Base-by-base conservation (phyloP, 1,139 yeast genomes). In the Kazachstania sp. region DNA sequence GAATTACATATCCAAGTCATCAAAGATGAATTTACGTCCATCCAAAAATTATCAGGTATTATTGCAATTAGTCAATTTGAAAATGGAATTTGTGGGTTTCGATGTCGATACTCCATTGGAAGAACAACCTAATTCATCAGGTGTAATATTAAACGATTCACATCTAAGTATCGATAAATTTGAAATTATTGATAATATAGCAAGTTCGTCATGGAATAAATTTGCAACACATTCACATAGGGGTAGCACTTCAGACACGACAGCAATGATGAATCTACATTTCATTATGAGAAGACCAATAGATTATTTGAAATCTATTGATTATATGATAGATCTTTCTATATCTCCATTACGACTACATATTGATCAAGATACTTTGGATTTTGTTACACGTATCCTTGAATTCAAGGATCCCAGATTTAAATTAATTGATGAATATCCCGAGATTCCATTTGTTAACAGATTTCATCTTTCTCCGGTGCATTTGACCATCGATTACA, bases 291-390 rank as follows among this genome's bases (percentile, higher is more conserved):
- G 85, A 3, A 70, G 87, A 51, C 95, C 96, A 0, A 75, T 79
- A 18, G 72, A 81, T 0, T 64, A 69, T 13, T 60, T 87, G 40
- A 81, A 83, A 12, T 82, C 88, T 2, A 75, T 86, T 0, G 98
- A 94, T 59, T 67, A 83, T 16, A 69, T 79, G 2, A 58, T 86
- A 46, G 69, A 73, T 37, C 70, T 83, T 0, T 67, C 73, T 3
- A 66, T 86, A 0, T 69, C 86, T 34, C 98, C 98, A 0, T 59
- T 92, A 38, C 70, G 96, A 46, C 64, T 94, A 19, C 88, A 87
- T 61, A 80, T 92, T 38, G 98, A 94, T 64, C 98, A 92, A 64
- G 97, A 92, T 59, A 85, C 97, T 0, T 71, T 88, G 26, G 97
- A 88, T 48, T 90, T 92, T 58, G 56, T 88, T 41, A 76, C 79